Evolutionary conservation across 2,329 filamentous ascomycete genomes (phyloP).

Genomic region (Apiospora hydei): DNA sequence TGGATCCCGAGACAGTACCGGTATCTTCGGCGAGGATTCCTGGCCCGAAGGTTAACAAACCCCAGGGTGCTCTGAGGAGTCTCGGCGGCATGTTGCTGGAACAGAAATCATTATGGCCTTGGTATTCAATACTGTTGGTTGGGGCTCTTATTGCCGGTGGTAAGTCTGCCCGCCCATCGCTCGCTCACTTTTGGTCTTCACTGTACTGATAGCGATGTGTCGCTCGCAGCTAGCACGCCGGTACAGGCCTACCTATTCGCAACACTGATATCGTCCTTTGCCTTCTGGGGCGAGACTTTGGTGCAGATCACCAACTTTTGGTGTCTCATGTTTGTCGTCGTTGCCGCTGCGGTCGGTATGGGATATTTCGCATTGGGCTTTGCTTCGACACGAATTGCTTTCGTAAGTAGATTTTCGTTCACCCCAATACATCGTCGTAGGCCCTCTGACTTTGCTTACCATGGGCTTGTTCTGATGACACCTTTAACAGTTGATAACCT

Average conservation of each 20-base stretch:
- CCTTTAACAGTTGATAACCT: conserved; percentile 88
- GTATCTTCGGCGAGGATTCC: not conserved
- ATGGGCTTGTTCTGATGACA: not conserved
- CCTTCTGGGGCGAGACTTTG: conserved; percentile 49
- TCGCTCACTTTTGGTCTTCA: no score
- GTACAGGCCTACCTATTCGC: conserved; percentile 64
- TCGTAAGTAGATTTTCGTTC: conserved; percentile 72
- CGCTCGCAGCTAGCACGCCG: conserved; percentile 50
- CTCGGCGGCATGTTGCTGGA: conserved; percentile 40
- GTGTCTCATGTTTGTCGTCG: conserved; percentile 87
- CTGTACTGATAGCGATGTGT: not conserved
- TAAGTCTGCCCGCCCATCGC: conserved; percentile 30
- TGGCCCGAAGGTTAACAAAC: conserved; percentile 27
- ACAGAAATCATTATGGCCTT: conserved; percentile 53
- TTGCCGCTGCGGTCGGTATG: conserved; percentile 64
- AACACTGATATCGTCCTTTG: conserved; percentile 52
- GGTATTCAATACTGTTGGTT: conserved; percentile 58
- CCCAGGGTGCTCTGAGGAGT: conserved; percentile 36
- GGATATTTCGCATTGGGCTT: conserved; percentile 69
- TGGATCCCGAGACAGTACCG: conserved; percentile 25
- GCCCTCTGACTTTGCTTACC: no score
- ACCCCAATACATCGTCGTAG: no score
- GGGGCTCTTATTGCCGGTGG: conserved; percentile 45
- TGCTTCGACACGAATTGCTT: conserved; percentile 85
- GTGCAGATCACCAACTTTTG: conserved; percentile 79